phyloP scores from a whole-genome alignment of 768 basidiomycete species.

The Lyophyllum shimeji region DNA sequence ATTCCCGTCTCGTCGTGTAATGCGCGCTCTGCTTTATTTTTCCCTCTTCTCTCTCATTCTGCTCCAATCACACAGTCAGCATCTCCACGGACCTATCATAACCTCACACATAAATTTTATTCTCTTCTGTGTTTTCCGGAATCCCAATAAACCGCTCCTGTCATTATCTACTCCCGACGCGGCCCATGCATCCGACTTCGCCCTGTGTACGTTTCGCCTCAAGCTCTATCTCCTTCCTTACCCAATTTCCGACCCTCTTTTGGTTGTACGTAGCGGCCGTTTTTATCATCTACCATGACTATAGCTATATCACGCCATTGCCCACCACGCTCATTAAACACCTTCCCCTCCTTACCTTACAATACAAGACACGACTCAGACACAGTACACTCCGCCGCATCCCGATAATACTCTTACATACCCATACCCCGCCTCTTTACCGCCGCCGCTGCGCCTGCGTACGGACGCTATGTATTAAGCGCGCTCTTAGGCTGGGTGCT shows the following conservation, averaged over 20 bases:
- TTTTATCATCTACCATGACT: slow-evolving; percentile 1
- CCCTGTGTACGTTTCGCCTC: background rate
- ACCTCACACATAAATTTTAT: background rate
- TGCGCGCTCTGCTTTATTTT: background rate
- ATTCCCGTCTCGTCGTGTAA: background rate
- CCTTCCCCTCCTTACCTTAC: background rate
- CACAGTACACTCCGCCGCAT: background rate
- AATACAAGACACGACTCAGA: background rate
- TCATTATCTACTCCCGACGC: background rate
- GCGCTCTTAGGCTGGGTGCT: background rate
- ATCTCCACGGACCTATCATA: slow-evolving; percentile 9
- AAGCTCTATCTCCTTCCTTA: slow-evolving; percentile 1
- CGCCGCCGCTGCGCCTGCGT: background rate
- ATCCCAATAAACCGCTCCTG: background rate
- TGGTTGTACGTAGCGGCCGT: slow-evolving; percentile 10
- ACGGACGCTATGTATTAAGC: slow-evolving; percentile 1
- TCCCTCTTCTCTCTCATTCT: background rate
- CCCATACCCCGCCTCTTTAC: slow-evolving; percentile 4
- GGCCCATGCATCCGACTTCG: background rate
- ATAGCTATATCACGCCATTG: background rate
- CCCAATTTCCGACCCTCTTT: background rate
- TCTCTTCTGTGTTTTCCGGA: background rate
- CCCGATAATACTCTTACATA: background rate
- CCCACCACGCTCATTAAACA: slow-evolving; percentile 8
- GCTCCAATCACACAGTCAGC: background rate